Base-by-base conservation (phyloP, 1,284 basidiomycete genomes). In the Fomitopsis schrenkii region DNA sequence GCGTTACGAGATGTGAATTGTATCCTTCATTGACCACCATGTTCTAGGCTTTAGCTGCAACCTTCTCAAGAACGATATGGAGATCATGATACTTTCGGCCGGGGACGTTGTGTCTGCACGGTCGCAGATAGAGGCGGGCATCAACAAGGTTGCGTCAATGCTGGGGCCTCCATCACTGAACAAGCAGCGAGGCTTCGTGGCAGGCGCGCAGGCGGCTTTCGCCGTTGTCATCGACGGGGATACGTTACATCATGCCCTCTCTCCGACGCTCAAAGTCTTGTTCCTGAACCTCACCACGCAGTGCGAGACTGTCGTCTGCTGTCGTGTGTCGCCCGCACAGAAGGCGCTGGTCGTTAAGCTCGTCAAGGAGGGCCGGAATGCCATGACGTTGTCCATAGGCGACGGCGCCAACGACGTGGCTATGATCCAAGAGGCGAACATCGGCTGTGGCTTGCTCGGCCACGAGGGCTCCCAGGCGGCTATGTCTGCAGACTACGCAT, bases 341-440 rank as follows among this genome's bases (percentile, higher is more conserved):
- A 98, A 98, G 78, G 96, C 96, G 14, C 79, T 95, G 72, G 97
- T 94, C 6, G 97, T 99, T 68, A 94, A 94, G 71, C 78, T 98
- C 68, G 94, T 98, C 73, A 98, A 98, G 71, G 95, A 98, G 66
- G 96, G 96, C 7, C 86, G 91, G 62, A 90, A 94, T 62, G 96
- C 96, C 0, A 98, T 98, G 95, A 97, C 95, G 3, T 76, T 98
- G 30, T 94, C 95, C 0, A 98, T 99, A 63, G 97, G 97, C 12
- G 97, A 99, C 69, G 97, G 97, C 59, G 94, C 94, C 15, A 97
- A 96, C 70, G 95, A 97, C 70, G 94, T 97, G 10, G 94, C 94
- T 4, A 97, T 97, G 94, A 99, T 99, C 66, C 97, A 99, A 74
- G 96, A 98, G 71, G 97, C 97, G 40, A 97, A 98, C 74, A 90